phyloP scores from a whole-genome alignment of 2,329 filamentous ascomycete genomes.

The Hypoxylon sp. region DNA sequence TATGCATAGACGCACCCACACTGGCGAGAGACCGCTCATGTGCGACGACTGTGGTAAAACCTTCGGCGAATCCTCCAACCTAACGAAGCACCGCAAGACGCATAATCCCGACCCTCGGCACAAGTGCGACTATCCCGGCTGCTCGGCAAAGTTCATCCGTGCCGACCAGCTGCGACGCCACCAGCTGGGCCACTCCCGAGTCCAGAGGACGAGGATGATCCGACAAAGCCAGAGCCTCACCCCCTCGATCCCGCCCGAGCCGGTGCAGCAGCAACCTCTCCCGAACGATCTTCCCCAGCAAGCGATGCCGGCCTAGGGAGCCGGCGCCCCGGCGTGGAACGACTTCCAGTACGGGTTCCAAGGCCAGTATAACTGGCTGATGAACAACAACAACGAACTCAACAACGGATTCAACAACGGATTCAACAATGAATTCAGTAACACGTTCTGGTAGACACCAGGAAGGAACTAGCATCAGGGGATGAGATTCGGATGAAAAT shows the following conservation, averaged over 20 bases:
- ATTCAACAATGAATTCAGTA: too few relatives aligned
- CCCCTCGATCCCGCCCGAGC: neutral
- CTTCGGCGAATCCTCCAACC: conserved; percentile 71
- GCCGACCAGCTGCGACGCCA: conserved; percentile 65
- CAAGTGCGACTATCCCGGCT: conserved; percentile 57
- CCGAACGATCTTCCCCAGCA: neutral
- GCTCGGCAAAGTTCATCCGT: conserved; percentile 65
- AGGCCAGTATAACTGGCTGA: neutral
- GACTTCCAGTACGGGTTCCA: neutral
- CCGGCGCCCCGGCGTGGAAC: neutral
- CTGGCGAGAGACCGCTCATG: conserved; percentile 67
- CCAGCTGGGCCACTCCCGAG: conserved; percentile 52
- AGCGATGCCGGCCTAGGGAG: neutral
- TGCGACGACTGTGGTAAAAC: conserved; percentile 66
- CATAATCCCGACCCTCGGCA: conserved; percentile 63
- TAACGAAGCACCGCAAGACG: conserved; percentile 71
- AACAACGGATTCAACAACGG: too few relatives aligned
- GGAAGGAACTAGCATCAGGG: too few relatives aligned
- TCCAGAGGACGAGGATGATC: conserved; percentile 38
- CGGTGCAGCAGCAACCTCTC: neutral
- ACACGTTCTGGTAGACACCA: too few relatives aligned
- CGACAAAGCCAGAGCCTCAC: neutral
- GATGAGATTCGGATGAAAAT: too few relatives aligned
- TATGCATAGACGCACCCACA: conserved; percentile 73
- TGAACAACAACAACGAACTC: neutral